A percentile compares a stretch with the other conserved stretches of the same genome.
Evolutionary conservation across 495 filamentous ascomycete species (phyloP).

Genomic region (Letharia columbiana): DNA sequence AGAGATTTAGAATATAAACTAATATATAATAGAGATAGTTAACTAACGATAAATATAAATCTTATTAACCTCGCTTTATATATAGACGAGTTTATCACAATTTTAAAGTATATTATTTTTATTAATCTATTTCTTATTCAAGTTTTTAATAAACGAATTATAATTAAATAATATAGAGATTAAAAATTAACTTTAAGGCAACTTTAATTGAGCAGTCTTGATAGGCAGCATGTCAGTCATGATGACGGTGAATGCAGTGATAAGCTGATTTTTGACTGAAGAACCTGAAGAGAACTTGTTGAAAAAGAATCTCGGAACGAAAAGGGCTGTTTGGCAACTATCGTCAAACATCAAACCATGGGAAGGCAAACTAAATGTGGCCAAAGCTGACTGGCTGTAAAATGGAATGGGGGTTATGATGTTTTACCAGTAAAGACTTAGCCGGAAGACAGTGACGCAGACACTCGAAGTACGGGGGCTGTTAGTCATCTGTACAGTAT

Average conservation of each 20-base stretch:
- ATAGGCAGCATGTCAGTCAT: background rate
- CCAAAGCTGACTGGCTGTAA: background rate
- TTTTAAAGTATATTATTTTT: too few relatives aligned
- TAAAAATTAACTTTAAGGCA: too few relatives aligned
- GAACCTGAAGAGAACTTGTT: background rate
- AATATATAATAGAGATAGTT: too few relatives aligned
- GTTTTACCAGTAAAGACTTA: background rate
- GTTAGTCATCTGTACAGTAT: background rate
- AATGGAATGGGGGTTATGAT: background rate
- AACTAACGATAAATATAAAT: too few relatives aligned
- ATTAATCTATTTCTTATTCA: too few relatives aligned
- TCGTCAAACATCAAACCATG: background rate
- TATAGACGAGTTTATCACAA: too few relatives aligned
- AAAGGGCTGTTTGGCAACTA: background rate
- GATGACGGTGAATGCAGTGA: background rate
- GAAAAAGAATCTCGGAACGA: background rate
- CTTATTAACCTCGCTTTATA: too few relatives aligned
- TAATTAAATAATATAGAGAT: too few relatives aligned
- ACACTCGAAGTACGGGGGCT: background rate
- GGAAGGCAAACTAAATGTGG: background rate
- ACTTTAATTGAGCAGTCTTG: background rate
- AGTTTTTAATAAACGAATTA: too few relatives aligned
- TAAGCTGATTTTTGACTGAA: background rate
- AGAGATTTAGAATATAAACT: too few relatives aligned
- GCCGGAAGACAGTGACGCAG: background rate